Conservation (phyloP, 345 rosid species). For the Salix purpurea region DNA sequence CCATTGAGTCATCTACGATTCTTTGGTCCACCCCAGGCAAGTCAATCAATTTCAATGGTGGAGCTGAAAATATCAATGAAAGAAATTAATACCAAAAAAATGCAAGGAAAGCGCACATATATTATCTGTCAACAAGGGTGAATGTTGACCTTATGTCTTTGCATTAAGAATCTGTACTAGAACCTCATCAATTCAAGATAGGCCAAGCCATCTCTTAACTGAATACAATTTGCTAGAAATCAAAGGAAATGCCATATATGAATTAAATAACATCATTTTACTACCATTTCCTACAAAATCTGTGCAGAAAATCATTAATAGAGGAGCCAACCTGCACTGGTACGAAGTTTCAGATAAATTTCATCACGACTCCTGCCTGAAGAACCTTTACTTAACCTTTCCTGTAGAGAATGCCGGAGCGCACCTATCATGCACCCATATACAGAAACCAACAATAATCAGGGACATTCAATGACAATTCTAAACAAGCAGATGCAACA, state of each 20-base stretch:
- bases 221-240: background rate
- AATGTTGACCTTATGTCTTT: background rate
- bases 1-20: conserved; percentile 80
- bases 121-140: background rate
- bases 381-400: conserved; percentile 81
- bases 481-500: background rate
- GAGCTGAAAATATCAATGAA: conserved; percentile 51
- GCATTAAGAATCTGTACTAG: background rate
- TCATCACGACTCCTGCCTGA: conserved; percentile 85
- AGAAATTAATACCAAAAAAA: background rate
- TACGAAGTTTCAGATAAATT: conserved; percentile 78
- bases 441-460: conserved; percentile 20
- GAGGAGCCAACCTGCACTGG: conserved; percentile 66
- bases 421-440: conserved; percentile 50
- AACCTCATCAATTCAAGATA: background rate
- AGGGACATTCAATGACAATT: background rate
- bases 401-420: conserved; percentile 85
- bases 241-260: background rate
- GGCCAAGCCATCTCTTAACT: background rate
- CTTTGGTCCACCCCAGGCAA: conserved; percentile 99
- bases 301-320: background rate
- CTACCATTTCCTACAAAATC: background rate
- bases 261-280: background rate
- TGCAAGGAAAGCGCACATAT: background rate
- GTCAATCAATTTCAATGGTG: conserved; percentile 86